Base-by-base conservation (phyloP, 495 filamentous ascomycete species). In the Amniculicola lignicola region DNA sequence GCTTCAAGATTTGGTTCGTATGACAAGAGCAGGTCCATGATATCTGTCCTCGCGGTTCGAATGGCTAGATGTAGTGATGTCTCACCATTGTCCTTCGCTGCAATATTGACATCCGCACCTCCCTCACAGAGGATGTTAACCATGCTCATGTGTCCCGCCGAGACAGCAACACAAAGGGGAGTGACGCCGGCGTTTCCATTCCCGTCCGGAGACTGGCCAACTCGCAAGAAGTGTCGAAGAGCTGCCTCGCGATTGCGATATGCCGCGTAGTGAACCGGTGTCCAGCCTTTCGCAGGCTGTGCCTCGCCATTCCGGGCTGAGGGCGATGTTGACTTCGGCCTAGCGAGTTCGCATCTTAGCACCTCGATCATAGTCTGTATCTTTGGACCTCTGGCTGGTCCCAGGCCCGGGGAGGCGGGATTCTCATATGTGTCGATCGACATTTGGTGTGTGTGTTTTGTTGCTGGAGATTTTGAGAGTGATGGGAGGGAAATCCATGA, bases 61-160 rank as follows among this genome's bases (percentile, higher is more conserved):
- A 61, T 51, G 9, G 58, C 58, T 23, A 61, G 27, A 37, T 61
- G 58, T 15, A 61, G 24, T n/a, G 58, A 25, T 7, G 58, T 61
- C 29, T 61, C 58, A 3, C 58, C 43, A 11, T 43, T 25, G n/a
- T 33, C 9, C 12, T 56, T 45, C 29, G 58, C 51, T 12, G 42
- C 11, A 9, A 40, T 19, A 2, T 56, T 51, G 39, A 54, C 22
- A 21, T 56, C 19, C 22, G 58, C 58, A 12, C 51, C 51, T 16
- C 51, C 58, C 11, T 50, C 43, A 15, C 36, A 45, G 11, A 61
- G 45, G 6, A 61, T 55, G 29, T 22, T 50, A 6, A 51, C 44
- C 11, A 37, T 36, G 9, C 18, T 28, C 6, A 51, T 43, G 33
- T 61, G 36, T 9, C 58, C 58, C 4, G 38, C 51, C 7, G 29